Base-by-base conservation (phyloP, 805 yeast genomes). In the Kregervanrija pseudodelftensis region DNA sequence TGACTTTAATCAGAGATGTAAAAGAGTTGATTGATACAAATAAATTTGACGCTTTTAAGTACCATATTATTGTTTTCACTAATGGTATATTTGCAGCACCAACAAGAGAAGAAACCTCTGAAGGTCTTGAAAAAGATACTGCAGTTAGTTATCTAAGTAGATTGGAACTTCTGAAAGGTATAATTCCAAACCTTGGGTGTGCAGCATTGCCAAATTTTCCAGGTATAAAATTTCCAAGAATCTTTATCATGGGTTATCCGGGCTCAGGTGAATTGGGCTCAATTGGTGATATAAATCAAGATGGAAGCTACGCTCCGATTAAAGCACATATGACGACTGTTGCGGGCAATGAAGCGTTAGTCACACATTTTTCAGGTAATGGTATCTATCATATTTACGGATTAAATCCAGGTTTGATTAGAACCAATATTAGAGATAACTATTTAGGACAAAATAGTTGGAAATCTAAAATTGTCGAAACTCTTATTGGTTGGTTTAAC, bases 261-360 rank as follows among this genome's bases (percentile, higher is more conserved):
- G 74, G 74, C 5, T 49, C 52, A 11, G 55, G 53, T 13, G 45
- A 61, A 37, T 10, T 59, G 35, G 73, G 73, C 9, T 47, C 54
- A 8, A 52, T 59, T 30, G 63, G 63, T 11, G 69, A 69, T 49
- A 45, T 67, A 41, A 68, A 68, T 42, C 57, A 60, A 11, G 69
- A 64, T 11, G 46, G 52, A 15, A 44, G 41, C 1, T 69, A 69
- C 50, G 52, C 55, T 9, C 54, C 55, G 10, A 34, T 48, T 32
- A 44, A 41, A 8, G 61, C 69, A 3, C 73, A 69, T 45, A 59
- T 61, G 65, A 67, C 56, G 41, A 68, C 73, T 0, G 72, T 69
- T n/a, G 72, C 72, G 2, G 70, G 69, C 1, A 69, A 69, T 45
- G 73, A 69, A 47, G 56, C 67, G 1, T 46, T 68, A 17, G 70